Percentiles rank a stretch among this genome's conserved stretches.
These are phyloP conservation scores for Penicillium sclerotigenum DNA, from an alignment of 2,329 filamentous ascomycete genomes.

Conservation along the genomic window DNA sequence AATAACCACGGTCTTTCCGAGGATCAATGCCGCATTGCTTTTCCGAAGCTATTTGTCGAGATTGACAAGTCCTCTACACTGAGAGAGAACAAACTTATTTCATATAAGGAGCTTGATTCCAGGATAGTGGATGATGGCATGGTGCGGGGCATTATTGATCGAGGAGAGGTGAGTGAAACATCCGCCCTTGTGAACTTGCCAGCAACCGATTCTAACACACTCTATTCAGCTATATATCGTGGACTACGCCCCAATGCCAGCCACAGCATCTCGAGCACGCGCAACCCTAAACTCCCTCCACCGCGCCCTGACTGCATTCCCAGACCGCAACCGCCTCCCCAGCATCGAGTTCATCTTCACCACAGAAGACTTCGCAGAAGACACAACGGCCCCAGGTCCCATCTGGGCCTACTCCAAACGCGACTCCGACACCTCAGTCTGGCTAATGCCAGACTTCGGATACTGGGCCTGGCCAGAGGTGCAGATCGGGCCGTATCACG, in stretches of 20 bases:
- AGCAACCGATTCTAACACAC: not conserved
- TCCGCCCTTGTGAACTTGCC: not conserved
- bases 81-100: conserved; percentile 25
- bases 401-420: conserved; percentile 47
- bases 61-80: conserved; percentile 32
- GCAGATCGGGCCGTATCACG: conserved; percentile 45
- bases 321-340: conserved; percentile 41
- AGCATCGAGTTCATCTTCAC: conserved; percentile 52
- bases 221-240: conserved; percentile 35
- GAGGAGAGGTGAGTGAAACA: conserved; percentile 35
- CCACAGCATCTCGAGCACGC: conserved; percentile 37
- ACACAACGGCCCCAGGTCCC: conserved; percentile 24
- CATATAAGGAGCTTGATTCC: conserved; percentile 36
- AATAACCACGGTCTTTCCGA: conserved; percentile 38
- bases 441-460: conserved; percentile 55
- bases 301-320: conserved; percentile 45
- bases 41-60: conserved; percentile 41
- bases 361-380: conserved; percentile 44
- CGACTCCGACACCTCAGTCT: conserved; percentile 40
- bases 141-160: conserved; percentile 37
- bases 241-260: conserved; percentile 33
- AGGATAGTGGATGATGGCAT: conserved; percentile 34
- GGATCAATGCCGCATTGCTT: conserved; percentile 40
- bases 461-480: conserved; percentile 54
- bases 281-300: conserved; percentile 49